Evolutionary conservation across 805 yeast species (phyloP).

Genomic region (Candida mattraensis): DNA sequence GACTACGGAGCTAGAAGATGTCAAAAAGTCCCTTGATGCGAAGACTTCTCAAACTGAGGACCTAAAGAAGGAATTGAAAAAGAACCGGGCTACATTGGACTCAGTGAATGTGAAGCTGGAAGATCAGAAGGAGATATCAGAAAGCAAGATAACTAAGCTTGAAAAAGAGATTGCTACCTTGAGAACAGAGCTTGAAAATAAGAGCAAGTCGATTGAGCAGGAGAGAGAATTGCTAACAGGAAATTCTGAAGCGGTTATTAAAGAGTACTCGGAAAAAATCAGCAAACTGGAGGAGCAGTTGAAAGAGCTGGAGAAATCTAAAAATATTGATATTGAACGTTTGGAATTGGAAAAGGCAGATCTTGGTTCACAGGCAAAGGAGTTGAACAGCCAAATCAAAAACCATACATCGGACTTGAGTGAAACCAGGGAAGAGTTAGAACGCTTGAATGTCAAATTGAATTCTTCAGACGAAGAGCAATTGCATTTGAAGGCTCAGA

Average conservation of each 20-base stretch:
- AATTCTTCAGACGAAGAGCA: not conserved
- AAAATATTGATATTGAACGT: conserved; percentile 16
- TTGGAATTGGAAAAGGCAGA: conserved; percentile 15
- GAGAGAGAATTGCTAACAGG: conserved; percentile 49
- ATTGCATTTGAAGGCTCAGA: not conserved
- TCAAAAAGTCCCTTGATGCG: not conserved
- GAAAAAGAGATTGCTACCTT: conserved; percentile 32
- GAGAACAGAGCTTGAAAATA: conserved; percentile 37
- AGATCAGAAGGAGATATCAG: conserved; percentile 21
- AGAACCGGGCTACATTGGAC: conserved; percentile 8
- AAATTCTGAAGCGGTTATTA: conserved; percentile 48
- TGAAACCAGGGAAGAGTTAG: conserved; percentile 1
- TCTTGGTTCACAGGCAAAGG: conserved; percentile 2
- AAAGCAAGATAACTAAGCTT: conserved; percentile 22
- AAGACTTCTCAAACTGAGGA: conserved; percentile 20
- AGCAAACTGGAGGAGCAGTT: conserved; percentile 40
- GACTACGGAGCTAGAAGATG: not conserved
- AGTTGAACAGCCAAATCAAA: conserved; percentile 1
- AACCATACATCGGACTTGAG: conserved; percentile 1
- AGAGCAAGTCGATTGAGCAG: conserved; percentile 45
- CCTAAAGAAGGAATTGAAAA: conserved; percentile 21
- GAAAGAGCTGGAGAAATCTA: conserved; percentile 10
- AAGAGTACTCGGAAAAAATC: conserved; percentile 49
- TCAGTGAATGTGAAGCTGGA: conserved; percentile 20
- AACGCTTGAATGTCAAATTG: conserved; percentile 1